Percentiles rank a stretch among this genome's conserved stretches.
Evolutionary conservation across 2,329 filamentous ascomycete species (phyloP).

Genomic region (Talaromyces albobiverticillius): DNA sequence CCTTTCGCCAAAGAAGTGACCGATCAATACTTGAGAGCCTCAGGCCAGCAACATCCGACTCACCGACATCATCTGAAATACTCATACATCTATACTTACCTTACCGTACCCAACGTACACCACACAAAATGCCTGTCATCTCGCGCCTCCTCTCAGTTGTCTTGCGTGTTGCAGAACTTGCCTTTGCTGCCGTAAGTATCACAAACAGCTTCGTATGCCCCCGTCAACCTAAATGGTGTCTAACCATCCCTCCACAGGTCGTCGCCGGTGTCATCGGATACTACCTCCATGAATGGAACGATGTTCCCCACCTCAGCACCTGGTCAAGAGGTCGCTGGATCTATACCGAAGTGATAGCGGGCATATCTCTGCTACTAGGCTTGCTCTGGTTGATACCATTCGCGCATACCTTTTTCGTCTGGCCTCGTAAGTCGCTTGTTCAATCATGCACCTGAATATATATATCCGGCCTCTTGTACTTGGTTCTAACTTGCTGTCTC

Average conservation of each 20-base stretch:
- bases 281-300: conserved; percentile 55
- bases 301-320: conserved; percentile 41
- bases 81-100: too few species aligned
- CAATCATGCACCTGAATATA: too few species aligned
- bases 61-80: not conserved
- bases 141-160: conserved; percentile 56
- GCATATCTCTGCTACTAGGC: conserved; percentile 64
- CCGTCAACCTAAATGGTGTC: conserved; percentile 15
- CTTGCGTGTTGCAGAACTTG: conserved; percentile 62
- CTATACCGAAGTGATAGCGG: conserved; percentile 71
- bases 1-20: not conserved
- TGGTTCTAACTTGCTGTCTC: not conserved
- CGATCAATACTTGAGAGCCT: not conserved
- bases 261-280: conserved; percentile 67
- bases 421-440: conserved; percentile 49
- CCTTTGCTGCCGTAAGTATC: conserved; percentile 62
- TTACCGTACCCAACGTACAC: not conserved
- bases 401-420: conserved; percentile 64
- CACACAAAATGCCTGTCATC: conserved; percentile 50
- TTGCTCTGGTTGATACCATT: conserved; percentile 73
- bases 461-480: conserved; percentile 9
- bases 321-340: conserved; percentile 66
- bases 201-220: conserved; percentile 19
- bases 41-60: not conserved
- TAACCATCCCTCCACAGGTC: conserved; percentile 28